Base-by-base conservation (phyloP, 2,329 filamentous ascomycete species). In the Aquanectria penicillioides region DNA sequence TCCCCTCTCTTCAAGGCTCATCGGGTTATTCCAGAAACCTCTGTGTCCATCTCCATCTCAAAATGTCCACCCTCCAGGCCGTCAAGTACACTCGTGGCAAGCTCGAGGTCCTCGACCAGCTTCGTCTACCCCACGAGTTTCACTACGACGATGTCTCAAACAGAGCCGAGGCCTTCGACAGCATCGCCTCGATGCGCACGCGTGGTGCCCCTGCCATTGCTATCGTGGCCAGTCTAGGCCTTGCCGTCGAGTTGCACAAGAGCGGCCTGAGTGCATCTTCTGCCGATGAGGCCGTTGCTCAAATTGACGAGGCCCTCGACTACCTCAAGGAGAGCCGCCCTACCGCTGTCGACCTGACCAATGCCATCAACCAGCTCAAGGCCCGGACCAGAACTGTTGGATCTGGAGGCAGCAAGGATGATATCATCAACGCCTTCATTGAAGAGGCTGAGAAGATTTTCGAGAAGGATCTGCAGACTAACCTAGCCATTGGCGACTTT, bases 341-440 rank as follows among this genome's bases (percentile, higher is more conserved):
- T 1, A 99, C 95, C 1, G 95, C 95, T 5, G 95, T 99, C 43
- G 97, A 99, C 74, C 84, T 99, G 55, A 91, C 89, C 54, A 97
- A 98, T 78, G 94, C 94, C 41, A 93, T 94, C 63, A 80, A 86
- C 50, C 92, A 94, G 66, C 85, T 99, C 68, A 93, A 90, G 71
- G 80, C 78, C 8, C 80, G 86, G 18, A 85, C 92, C 18, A 78
- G 86, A 17, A 70, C 75, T 6, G 81, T 80, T 6, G 81, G 83
- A 13, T 76, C 77, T 25, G 69, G 75, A 50, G 77, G 48, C 55
- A 78, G 65, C 64, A 69, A 83, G 20, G 77, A 79, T 2, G 75
- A 80, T 17, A 84, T 98, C 25, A 81, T 89, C 23, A 74, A 85
- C 34, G 86, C 88, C 1, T 98, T 94, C 74, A 88, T 97, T 47